Evolutionary conservation across 2,329 filamentous ascomycete species (phyloP).

Genomic region (Monilinia aucupariae): DNA sequence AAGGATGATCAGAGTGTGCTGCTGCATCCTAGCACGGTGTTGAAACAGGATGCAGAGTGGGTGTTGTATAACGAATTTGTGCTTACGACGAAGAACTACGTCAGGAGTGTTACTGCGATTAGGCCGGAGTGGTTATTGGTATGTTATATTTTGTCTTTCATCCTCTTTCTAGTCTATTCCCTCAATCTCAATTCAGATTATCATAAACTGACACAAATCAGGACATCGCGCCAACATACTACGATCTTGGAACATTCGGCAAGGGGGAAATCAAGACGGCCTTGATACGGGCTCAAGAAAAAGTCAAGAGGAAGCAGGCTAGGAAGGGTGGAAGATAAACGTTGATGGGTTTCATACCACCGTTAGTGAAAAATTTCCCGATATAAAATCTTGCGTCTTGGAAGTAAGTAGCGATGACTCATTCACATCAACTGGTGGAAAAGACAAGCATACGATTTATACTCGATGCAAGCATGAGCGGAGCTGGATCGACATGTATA

Average conservation of each 20-base stretch:
- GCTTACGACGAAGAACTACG: slow-evolving; percentile 95
- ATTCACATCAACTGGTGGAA: neutral
- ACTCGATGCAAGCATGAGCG: neutral
- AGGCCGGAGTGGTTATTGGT: slow-evolving; percentile 92
- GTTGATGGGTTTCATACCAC: slow-evolving; percentile 2
- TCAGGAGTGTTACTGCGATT: slow-evolving; percentile 86
- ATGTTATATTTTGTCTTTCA: slow-evolving; percentile 38
- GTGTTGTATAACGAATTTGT: slow-evolving; percentile 98
- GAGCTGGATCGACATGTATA: neutral
- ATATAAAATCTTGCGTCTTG: neutral
- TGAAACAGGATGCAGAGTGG: slow-evolving; percentile 88
- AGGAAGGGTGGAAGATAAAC: slow-evolving; percentile 29
- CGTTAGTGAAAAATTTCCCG: neutral
- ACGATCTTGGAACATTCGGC: slow-evolving; percentile 75
- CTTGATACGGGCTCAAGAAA: slow-evolving; percentile 52
- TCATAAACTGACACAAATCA: slow-evolving; percentile 43
- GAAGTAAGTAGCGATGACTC: neutral
- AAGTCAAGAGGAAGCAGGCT: slow-evolving; percentile 49
- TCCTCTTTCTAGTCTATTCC: neutral
- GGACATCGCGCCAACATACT: slow-evolving; percentile 93
- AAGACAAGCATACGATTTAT: neutral
- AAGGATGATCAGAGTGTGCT: slow-evolving; percentile 95
- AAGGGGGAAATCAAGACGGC: slow-evolving; percentile 80
- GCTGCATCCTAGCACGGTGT: slow-evolving; percentile 86
- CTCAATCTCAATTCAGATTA: neutral